Evolutionary conservation across 768 basidiomycete genomes (phyloP), one percentile per base, ranked within the genome.

Genomic region (Pleurotus cornucopiae): DNA sequence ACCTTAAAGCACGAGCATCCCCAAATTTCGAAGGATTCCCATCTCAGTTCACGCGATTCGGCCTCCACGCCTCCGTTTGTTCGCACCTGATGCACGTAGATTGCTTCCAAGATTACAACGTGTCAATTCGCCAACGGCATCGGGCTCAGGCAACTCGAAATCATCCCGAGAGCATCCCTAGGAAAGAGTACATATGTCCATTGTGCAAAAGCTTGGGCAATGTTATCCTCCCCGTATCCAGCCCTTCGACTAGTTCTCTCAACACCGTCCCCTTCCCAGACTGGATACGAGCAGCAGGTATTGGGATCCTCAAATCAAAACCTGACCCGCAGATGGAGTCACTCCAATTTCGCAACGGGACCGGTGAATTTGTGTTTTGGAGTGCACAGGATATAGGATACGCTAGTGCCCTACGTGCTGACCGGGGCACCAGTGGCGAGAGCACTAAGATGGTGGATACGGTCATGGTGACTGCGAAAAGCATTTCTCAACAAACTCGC

Each of bases 161-260:
- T 61, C 96, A 97, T 65, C 95, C 97, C 0, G 96, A 98, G 67
- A 89, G 85, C 63, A 92, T 94, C n/a, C 84, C 89, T 13, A 81
- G 97, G 40, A 89, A 89, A 62, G 97, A 99, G 64, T 98, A 88
- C 72, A 90, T 98, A 46, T 99, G 97, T 63, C 97, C 97, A 1
- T 74, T 99, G 3, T 99, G 97, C 76, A 98, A 98, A 72, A 94
- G 91, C 62, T 76, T 98, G 5, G 94, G 96, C 2, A 99, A 99
- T 68, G 84, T 94, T 26, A 87, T 99, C 41, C 78, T 99, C 0
- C 97, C 97, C 0, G 86, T 95, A 14, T 76, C 81, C 4, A 74
- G 75, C 11, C 75, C 85, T 0, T 67, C 76, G 9, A 61, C 61
- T n/a, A 78, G 73, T 37, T 67, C 77, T 20, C 76, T 84, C 52